Percentiles rank a stretch among this genome's conserved stretches.
These are phyloP conservation scores for Boechera retrofracta DNA, from an alignment of 345 rosid species.

Conservation along the genomic window DNA sequence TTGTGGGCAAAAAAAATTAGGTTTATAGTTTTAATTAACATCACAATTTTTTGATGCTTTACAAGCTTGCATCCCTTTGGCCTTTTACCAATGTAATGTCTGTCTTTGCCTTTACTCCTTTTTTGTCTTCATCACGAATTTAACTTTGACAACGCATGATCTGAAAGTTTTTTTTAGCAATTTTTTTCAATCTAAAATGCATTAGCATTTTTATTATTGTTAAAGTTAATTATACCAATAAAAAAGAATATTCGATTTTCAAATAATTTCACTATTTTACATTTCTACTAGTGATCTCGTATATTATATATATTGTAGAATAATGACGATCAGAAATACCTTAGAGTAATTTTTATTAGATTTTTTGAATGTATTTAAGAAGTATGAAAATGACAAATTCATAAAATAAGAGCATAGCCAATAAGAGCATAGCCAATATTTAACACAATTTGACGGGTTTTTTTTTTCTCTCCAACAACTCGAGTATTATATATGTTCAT, in stretches of 20 bases:
- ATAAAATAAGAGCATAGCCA: background rate
- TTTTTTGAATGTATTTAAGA: background rate
- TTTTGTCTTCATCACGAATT: conserved; percentile 27
- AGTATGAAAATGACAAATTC: background rate
- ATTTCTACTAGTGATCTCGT: background rate
- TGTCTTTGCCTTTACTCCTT: conserved; percentile 27
- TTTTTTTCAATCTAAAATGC: background rate
- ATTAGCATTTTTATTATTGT: background rate
- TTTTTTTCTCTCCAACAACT: background rate
- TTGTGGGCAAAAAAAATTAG: background rate
- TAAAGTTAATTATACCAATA: background rate
- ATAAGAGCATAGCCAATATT: background rate
- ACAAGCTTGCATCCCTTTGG: conserved; percentile 39
- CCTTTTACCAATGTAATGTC: conserved; percentile 14
- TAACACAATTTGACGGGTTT: background rate
- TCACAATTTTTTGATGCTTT: conserved; percentile 30
- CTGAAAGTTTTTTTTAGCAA: background rate
- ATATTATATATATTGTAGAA: background rate
- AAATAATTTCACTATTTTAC: background rate
- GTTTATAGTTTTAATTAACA: background rate
- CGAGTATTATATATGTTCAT: background rate
- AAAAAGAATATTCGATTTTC: background rate
- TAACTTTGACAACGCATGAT: conserved; percentile 35
- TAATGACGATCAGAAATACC: background rate
- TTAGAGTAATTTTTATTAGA: background rate